These are phyloP conservation scores for Moniliophthora roreri DNA, from an alignment of 1,284 basidiomycete species.

Conservation along the genomic window DNA sequence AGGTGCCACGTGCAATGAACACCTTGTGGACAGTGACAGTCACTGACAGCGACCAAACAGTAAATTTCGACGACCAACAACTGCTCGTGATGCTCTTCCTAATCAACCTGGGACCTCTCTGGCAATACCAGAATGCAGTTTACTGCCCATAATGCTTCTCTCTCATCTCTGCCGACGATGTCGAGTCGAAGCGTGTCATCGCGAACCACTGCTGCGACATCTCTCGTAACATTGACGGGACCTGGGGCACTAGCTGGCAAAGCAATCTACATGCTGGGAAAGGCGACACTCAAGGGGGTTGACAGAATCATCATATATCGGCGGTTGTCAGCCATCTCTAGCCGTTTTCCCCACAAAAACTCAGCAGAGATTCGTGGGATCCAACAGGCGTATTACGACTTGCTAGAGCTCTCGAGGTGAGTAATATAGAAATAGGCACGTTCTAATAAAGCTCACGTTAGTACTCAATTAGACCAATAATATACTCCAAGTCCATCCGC, in stretches of 20 bases:
- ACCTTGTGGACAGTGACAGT: too few species aligned
- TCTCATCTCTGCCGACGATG: too few species aligned
- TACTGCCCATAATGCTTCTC: too few species aligned
- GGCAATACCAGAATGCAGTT: too few species aligned
- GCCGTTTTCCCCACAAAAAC: constrained; percentile 7
- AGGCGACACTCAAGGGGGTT: constrained; percentile 9
- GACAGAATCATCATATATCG: constrained; percentile 10
- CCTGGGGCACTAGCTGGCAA: constrained; percentile 9
- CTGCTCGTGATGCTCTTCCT: too few species aligned
- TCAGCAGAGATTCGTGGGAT: not conserved
- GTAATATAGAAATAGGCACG: not conserved
- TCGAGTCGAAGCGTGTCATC: too few species aligned
- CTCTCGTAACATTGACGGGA: constrained; percentile 4
- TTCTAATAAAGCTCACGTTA: not conserved
- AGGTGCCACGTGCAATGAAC: too few species aligned
- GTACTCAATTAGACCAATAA: constrained; percentile 1
- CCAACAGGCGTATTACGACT: constrained; percentile 5
- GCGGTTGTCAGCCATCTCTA: constrained; percentile 3
- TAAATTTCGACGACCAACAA: too few species aligned
- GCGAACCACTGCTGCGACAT: not conserved
- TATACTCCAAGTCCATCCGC: constrained; percentile 6
- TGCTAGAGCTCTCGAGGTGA: constrained; percentile 11
- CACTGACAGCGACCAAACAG: too few species aligned
- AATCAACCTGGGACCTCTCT: too few species aligned
- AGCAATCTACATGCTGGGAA: constrained; percentile 7